Evolutionary conservation across 1,284 basidiomycete species (phyloP), one percentile per base, ranked within the genome.

Genomic region (Malassezia equina): DNA sequence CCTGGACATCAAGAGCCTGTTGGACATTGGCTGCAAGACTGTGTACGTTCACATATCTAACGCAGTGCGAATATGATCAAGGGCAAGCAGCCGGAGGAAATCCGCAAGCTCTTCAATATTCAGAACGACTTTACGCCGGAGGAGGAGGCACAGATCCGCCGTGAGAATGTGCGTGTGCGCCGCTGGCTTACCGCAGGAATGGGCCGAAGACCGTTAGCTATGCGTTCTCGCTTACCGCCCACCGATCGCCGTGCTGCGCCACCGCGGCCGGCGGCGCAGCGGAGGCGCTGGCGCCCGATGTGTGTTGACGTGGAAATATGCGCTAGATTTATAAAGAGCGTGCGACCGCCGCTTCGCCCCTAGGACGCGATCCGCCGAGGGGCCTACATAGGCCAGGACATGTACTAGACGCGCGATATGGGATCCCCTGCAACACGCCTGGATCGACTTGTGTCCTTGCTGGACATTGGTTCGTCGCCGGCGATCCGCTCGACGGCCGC

Each of bases 121-220:
- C 66, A 68, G 52, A 76, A 73, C 47, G 94, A 98, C 78, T 98
- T 98, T 75, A 96, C 93, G 2, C 90, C 93, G 27, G 94, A 99
- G 76, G 94, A 98, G 77, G 94, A 99, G 84, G 91, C 90, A 44
- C 93, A 98, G 79, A 98, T 99, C 81, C 90, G 90, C 82, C 95
- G 95, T 79, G 94, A 99, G 81, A 98, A 98, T 77, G 93, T 66
- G 60, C 55, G 69, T 64, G 25, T 13, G 12, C 43, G 40, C 41
- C 8, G 12, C 43, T 51, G n/a, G n/a, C 11, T 27, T 17, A 29
- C 31, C 17, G 13, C 58, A 71, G 63, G 69, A 71, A 65, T 71
- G 69, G 69, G 69, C 69, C 48, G 69, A 71, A 55, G 69, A 71
- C 55, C 69, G 69, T 45, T 71, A 34, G 41, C 24, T 12, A n/a